Evolutionary conservation across 2,329 filamentous ascomycete species (phyloP), one percentile per base, ranked within the genome.

Genomic region (Diaporthe citri): DNA sequence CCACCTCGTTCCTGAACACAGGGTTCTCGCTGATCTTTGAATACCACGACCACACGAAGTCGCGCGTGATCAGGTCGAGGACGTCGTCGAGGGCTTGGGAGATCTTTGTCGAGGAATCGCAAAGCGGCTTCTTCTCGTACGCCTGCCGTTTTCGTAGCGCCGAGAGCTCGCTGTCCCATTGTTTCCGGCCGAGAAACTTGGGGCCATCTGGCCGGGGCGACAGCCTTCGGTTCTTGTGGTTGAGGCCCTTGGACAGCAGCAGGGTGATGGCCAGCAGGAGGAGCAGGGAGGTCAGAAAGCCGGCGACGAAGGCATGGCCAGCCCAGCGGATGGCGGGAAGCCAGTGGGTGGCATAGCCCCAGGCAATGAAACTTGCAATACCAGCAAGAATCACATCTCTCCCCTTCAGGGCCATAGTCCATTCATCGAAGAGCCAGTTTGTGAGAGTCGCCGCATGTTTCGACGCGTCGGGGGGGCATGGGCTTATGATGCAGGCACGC

Each of bases 31-130:
- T 98, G 81, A 99, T 98, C 80, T 92, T 90, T 43, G 88, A 89
- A 83, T 98, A 98, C 97, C 97, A 99, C 62, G 93, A 93, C 74
- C 90, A 91, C 74, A 99, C 91, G 82, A 97, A 98, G 82, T 98
- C 95, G 77, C 94, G 90, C 77, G 95, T 84, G 71, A 97, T 90
- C 71, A 95, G 86, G 69, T 93, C 90, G 59, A 99, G 89, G 43
- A 98, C 85, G 71, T 92, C 90, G 83, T 98, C 95, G 77, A 98
- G 86, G 60, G 93, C 93, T 79, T 92, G 90, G 17, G 95, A 97
- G 72, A 98, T 91, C 75, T 92, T 89, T 78, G 93, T 91, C 28
- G 94, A 96, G 71, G 93, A 89, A 74, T 93, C 90, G 81, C 95
- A 95, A 76, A 99, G 88, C 17, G 94, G 90, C 71, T 89, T 85